Evolutionary conservation across 352 stramenopile genomes (phyloP).

Genomic region (Globisporangium ultimum): DNA sequence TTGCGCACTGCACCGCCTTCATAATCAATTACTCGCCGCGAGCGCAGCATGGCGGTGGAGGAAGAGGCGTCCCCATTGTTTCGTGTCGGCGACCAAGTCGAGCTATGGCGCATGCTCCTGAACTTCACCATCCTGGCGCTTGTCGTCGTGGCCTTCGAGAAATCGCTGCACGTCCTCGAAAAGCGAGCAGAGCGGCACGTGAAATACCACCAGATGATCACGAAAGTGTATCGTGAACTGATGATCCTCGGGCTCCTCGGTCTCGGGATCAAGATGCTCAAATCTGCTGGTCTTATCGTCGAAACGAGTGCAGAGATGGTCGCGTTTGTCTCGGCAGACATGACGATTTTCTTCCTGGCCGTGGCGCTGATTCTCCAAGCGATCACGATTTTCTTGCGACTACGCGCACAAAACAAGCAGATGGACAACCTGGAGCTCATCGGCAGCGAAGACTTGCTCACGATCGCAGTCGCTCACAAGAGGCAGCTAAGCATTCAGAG

Average conservation of each 20-base stretch:
- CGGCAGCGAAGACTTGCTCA: slow-evolving; percentile 36
- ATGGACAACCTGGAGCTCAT: slow-evolving; percentile 42
- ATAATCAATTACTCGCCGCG: too few relatives aligned
- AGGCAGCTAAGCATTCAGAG: not conserved
- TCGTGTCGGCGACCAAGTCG: slow-evolving; percentile 25
- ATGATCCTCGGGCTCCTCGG: slow-evolving; percentile 59
- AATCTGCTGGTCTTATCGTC: slow-evolving; percentile 30
- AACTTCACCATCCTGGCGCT: slow-evolving; percentile 51
- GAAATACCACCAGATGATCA: slow-evolving; percentile 73
- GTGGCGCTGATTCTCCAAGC: slow-evolving; percentile 52
- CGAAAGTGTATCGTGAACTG: slow-evolving; percentile 56
- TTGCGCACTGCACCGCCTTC: too few relatives aligned
- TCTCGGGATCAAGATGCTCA: slow-evolving; percentile 50
- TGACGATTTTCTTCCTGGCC: slow-evolving; percentile 54
- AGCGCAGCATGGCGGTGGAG: too few relatives aligned
- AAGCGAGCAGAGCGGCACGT: slow-evolving; percentile 38
- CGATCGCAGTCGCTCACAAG: slow-evolving; percentile 1
- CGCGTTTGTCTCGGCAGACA: slow-evolving; percentile 50
- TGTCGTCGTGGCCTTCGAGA: slow-evolving; percentile 47
- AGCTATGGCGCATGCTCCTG: slow-evolving; percentile 48
- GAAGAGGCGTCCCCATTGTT: slow-evolving; percentile 10
- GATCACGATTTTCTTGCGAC: slow-evolving; percentile 38
- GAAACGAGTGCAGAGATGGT: slow-evolving; percentile 34
- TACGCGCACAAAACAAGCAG: slow-evolving; percentile 36
- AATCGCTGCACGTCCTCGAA: slow-evolving; percentile 34